Percentiles rank a stretch among this genome's conserved stretches.
phyloP scores from a whole-genome alignment of 176 grass and related monocot genomes.

The Aegilops bicornis region DNA sequence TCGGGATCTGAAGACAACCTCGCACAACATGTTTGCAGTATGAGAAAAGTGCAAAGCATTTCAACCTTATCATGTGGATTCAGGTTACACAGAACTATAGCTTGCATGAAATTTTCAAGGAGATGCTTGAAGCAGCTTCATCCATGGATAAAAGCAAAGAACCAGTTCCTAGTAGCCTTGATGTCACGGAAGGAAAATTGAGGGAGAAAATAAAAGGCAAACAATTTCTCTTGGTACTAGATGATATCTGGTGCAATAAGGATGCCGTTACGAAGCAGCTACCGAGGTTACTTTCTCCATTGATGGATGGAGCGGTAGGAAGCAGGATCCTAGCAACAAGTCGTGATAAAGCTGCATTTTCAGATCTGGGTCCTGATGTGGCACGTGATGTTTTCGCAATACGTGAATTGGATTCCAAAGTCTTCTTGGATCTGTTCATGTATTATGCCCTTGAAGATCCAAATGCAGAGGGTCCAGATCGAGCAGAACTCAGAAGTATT shows the following conservation, averaged over 20 bases:
- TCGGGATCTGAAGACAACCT: conserved; percentile 40
- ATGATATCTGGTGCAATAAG: conserved; percentile 35
- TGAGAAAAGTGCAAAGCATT: not conserved
- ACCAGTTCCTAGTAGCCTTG: not conserved
- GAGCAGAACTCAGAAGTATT: not conserved
- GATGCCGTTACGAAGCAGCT: not conserved
- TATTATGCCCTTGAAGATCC: conserved; percentile 6
- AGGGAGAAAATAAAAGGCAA: not conserved
- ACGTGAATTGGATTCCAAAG: not conserved
- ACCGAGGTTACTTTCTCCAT: not conserved
- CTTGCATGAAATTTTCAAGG: not conserved
- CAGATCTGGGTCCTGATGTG: not conserved
- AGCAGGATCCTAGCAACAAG: conserved; percentile 42
- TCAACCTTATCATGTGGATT: conserved; percentile 26
- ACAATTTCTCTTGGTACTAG: conserved; percentile 31
- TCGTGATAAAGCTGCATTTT: not conserved
- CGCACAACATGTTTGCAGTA: conserved; percentile 27
- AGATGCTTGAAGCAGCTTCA: conserved; percentile 13
- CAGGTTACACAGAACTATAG: conserved; percentile 6
- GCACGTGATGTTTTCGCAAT: not conserved
- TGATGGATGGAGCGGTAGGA: not conserved
- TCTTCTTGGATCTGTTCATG: conserved; percentile 25
- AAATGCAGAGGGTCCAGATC: not conserved
- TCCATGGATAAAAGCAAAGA: not conserved
- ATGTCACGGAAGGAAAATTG: conserved; percentile 4